These are phyloP conservation scores for Diplodia corticola DNA, from an alignment of 2,329 filamentous ascomycete genomes.

Conservation along the genomic window DNA sequence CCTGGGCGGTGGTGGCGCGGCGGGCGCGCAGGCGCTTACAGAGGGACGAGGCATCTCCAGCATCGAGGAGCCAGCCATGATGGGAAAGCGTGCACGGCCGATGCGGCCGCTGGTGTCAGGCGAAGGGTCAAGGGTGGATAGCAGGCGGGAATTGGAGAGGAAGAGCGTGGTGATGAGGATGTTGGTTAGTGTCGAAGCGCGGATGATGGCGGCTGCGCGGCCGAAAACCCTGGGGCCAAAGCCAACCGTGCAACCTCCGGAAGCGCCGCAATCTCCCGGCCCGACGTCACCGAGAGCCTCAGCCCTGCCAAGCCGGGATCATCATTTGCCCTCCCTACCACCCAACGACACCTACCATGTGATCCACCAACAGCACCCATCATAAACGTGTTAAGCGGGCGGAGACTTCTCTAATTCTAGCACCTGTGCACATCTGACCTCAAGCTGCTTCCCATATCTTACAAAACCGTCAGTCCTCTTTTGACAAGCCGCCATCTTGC, in stretches of 20 bases:
- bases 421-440: neutral
- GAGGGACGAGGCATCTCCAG: slow-evolving; percentile 42
- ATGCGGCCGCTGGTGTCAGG: neutral
- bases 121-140: neutral
- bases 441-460: neutral
- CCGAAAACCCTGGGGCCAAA: slow-evolving; percentile 17
- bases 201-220: slow-evolving; percentile 14
- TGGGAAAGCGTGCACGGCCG: neutral
- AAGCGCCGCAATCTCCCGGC: slow-evolving; percentile 19
- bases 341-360: too few species aligned
- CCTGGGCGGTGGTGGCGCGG: slow-evolving; percentile 5
- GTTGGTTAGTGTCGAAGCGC: slow-evolving; percentile 9
- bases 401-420: neutral
- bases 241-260: neutral
- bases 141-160: slow-evolving; percentile 1
- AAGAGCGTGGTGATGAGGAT: neutral
- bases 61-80: slow-evolving; percentile 25
- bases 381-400: too few species aligned
- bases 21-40: slow-evolving; percentile 32
- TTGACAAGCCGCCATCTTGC: neutral
- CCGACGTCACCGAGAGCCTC: neutral
- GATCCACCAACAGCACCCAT: too few species aligned
- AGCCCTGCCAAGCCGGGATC: slow-evolving; percentile 15
- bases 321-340: neutral
- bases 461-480: too few species aligned